phyloP scores from a whole-genome alignment of 352 stramenopile species.

The Phytophthora fragariaefolia region DNA sequence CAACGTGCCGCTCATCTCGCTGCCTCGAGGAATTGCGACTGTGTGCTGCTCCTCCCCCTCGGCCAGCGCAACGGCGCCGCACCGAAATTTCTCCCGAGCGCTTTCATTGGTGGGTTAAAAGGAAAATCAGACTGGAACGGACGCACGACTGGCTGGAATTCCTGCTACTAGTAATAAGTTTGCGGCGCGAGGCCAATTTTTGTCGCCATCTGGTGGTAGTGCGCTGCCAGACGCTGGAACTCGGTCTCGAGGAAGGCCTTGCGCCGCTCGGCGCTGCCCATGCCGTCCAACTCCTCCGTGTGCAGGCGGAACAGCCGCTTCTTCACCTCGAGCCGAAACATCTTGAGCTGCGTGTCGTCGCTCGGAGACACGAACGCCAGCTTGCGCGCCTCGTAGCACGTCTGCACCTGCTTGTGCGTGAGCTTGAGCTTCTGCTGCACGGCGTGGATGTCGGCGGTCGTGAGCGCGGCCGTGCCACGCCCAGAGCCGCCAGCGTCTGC shows the following conservation, averaged over 20 bases:
- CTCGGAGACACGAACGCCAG: slow-evolving; percentile 55
- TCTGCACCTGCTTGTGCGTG: slow-evolving; percentile 79
- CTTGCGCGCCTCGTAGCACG: slow-evolving; percentile 83
- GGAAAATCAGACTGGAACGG: background rate
- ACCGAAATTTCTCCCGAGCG: slow-evolving; percentile 13
- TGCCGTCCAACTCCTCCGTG: slow-evolving; percentile 75
- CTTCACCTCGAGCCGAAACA: slow-evolving; percentile 84
- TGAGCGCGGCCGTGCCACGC: slow-evolving; percentile 48
- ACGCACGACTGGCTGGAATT: slow-evolving; percentile 8
- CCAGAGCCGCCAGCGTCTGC: slow-evolving; percentile 25
- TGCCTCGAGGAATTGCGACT: background rate
- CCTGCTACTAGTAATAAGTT: too few species aligned
- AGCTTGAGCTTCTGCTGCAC: slow-evolving; percentile 83
- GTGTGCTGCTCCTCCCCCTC: slow-evolving; percentile 11
- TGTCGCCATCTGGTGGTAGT: slow-evolving; percentile 57
- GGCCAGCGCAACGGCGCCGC: too few species aligned
- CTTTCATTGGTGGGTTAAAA: slow-evolving; percentile 15
- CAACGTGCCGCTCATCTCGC: slow-evolving; percentile 54
- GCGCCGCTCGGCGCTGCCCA: slow-evolving; percentile 67
- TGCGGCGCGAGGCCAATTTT: slow-evolving; percentile 39
- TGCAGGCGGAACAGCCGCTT: slow-evolving; percentile 77
- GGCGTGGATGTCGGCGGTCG: slow-evolving; percentile 55
- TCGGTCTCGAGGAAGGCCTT: slow-evolving; percentile 82
- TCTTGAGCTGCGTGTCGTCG: slow-evolving; percentile 64
- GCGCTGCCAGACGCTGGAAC: slow-evolving; percentile 55